Base-by-base conservation (phyloP, 2,329 filamentous ascomycete species). In the Botrytis elliptica region DNA sequence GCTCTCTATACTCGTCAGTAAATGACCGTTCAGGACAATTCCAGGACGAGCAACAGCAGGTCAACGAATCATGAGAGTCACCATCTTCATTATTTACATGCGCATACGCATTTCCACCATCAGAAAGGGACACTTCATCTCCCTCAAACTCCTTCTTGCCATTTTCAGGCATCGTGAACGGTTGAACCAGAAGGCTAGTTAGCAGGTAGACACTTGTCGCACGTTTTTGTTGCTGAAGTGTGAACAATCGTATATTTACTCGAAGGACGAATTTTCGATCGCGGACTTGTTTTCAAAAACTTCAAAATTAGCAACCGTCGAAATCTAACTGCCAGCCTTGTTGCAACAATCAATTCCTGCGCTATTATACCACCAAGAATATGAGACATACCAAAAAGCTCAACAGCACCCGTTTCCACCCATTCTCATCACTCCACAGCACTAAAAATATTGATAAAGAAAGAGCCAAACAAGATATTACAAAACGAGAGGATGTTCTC, bases 161-260 rank as follows among this genome's bases (percentile, higher is more conserved):
- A 38, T 60, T 38, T 38, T 60, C 9, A 10, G 3, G 5, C 57
- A 60, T 60, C 18, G 57, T 60, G 33, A 12, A 0, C 6, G 0
- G 33, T 36, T 36, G 0, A 60, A 25, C 20, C 10, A 33, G 22
- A 14, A 38, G 3, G 20, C 33, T 12, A 4, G 4, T 38, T 20
- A 57, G 29, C n/a, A 59, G 55, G 29, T 59, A 59, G 55, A 59
- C 18, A 33, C n/a, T 59, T 33, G 16, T 33, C n/a, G 29, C 14
- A 10, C 14, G n/a, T 4, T 14, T n/a, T 14, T n/a, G 10, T 52
- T 52, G 49, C 25, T 52, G 4, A 52, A 52, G 25, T 52, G 3
- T n/a, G 12, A 4, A n/a, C 0, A 0, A 12, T 52, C 1, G 25
- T n/a, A 33, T 33, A 33, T 59, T 33, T 20, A 0, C n/a, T 8